A percentile compares a stretch with the other conserved stretches of the same genome.
These are phyloP conservation scores for Mycena sp. DNA, from an alignment of 1,284 basidiomycete genomes.

Conservation along the genomic window DNA sequence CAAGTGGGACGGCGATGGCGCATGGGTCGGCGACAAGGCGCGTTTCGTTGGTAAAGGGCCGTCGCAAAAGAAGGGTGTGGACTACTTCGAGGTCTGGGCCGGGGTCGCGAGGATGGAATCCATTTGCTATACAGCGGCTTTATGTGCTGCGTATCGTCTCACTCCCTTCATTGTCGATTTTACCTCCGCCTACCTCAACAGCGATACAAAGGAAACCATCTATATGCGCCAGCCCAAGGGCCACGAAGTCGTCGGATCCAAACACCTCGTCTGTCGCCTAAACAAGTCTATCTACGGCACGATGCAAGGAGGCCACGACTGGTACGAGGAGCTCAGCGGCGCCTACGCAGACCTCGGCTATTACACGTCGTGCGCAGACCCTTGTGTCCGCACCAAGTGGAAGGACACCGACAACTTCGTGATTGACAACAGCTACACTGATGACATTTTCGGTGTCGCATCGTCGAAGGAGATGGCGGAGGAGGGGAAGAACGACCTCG, in stretches of 20 bases:
- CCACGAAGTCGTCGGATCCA: slow-evolving; percentile 10
- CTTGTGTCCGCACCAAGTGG: slow-evolving; percentile 23
- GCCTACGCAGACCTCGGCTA: slow-evolving; percentile 28
- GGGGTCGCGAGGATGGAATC: slow-evolving; percentile 10
- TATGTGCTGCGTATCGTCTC: neutral
- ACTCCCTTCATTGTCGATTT: slow-evolving; percentile 3
- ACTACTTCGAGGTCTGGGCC: slow-evolving; percentile 18
- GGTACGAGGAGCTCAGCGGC: slow-evolving; percentile 33
- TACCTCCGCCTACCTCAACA: slow-evolving; percentile 28
- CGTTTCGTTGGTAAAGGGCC: neutral
- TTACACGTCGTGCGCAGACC: slow-evolving; percentile 26
- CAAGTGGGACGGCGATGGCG: slow-evolving; percentile 5
- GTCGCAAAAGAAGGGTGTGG: slow-evolving; percentile 5
- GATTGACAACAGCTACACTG: slow-evolving; percentile 35
- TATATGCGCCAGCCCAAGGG: slow-evolving; percentile 38
- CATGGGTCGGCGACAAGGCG: neutral
- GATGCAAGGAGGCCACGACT: slow-evolving; percentile 39
- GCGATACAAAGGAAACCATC: slow-evolving; percentile 31
- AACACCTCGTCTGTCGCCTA: slow-evolving; percentile 28
- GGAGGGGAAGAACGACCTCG: slow-evolving; percentile 6
- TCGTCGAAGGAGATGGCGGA: slow-evolving; percentile 21
- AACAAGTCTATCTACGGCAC: slow-evolving; percentile 40
- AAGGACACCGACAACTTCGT: slow-evolving; percentile 18
- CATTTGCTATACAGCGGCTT: neutral
- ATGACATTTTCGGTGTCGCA: slow-evolving; percentile 30